phyloP scores from a whole-genome alignment of 371 early-diverging fungal genomes.

The Dentiscutata heterogama region DNA sequence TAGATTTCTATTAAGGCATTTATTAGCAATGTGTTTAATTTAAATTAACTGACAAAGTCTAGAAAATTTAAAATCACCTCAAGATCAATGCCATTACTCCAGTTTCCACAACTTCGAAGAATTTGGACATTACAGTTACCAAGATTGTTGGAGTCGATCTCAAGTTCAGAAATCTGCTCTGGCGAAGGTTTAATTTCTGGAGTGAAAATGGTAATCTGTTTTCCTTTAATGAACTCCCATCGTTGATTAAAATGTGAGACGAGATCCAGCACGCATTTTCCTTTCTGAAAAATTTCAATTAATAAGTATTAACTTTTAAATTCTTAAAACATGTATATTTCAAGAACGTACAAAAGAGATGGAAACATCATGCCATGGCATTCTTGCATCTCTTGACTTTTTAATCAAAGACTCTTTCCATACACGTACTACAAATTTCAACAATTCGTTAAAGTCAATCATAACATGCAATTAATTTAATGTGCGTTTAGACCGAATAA shows the following conservation, averaged over 20 bases:
- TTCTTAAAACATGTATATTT: not conserved
- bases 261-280: constrained; percentile 84
- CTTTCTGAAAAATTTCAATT: constrained; percentile 56
- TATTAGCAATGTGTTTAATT: not conserved
- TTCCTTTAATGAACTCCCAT: constrained; percentile 90
- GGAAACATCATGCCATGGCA: constrained; percentile 98
- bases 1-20: constrained; percentile 69
- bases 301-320: not conserved
- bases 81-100: constrained; percentile 72
- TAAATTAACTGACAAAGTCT: not conserved
- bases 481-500: not conserved
- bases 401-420: constrained; percentile 62
- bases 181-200: constrained; percentile 84
- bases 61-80: constrained; percentile 50
- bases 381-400: constrained; percentile 64
- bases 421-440: constrained; percentile 29
- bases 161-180: constrained; percentile 70
- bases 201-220: constrained; percentile 71
- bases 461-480: constrained; percentile 58
- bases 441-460: too few relatives aligned
- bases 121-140: constrained; percentile 78
- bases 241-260: constrained; percentile 91
- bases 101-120: constrained; percentile 72
- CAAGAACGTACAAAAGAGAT: constrained; percentile 64
- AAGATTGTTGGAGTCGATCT: constrained; percentile 63